phyloP scores from a whole-genome alignment of 2,329 filamentous ascomycete genomes.

The Fusarium gaditjirri region DNA sequence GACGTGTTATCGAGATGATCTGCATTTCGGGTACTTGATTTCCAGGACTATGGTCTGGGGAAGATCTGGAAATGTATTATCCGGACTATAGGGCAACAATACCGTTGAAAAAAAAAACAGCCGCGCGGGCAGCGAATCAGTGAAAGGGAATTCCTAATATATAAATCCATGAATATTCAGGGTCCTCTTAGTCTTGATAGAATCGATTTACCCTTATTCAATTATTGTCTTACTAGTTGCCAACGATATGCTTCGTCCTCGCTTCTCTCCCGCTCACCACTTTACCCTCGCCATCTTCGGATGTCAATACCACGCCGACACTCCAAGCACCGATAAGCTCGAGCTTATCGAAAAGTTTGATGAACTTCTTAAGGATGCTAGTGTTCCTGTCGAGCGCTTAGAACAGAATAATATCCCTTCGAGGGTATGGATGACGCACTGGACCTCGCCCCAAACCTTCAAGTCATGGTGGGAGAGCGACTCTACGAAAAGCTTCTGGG shows the following conservation, averaged over 20 bases:
- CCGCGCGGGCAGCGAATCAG: not conserved
- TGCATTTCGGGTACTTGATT: not conserved
- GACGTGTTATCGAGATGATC: rapidly evolving
- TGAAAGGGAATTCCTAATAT: not conserved
- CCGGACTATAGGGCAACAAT: rapidly evolving
- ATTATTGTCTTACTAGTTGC: rapidly evolving
- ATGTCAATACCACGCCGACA: not conserved
- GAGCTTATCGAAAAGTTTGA: not conserved
- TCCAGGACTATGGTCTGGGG: not conserved
- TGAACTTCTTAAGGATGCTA: not conserved
- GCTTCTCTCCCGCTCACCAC: not conserved
- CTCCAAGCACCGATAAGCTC: not conserved
- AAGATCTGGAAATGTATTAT: not conserved
- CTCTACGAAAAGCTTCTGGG: not conserved
- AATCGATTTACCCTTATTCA: rapidly evolving
- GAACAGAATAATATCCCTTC: not conserved
- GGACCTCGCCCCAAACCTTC: not conserved
- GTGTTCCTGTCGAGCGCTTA: not conserved
- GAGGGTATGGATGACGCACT: not conserved
- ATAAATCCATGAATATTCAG: not conserved
- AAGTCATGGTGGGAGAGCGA: not conserved
- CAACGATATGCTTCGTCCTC: not conserved
- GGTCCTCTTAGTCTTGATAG: rapidly evolving
- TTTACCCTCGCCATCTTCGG: not conserved
- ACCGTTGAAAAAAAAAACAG: rapidly evolving